Base-by-base conservation (phyloP, 164 flowering plant genomes). In the Sextonia rubra region DNA sequence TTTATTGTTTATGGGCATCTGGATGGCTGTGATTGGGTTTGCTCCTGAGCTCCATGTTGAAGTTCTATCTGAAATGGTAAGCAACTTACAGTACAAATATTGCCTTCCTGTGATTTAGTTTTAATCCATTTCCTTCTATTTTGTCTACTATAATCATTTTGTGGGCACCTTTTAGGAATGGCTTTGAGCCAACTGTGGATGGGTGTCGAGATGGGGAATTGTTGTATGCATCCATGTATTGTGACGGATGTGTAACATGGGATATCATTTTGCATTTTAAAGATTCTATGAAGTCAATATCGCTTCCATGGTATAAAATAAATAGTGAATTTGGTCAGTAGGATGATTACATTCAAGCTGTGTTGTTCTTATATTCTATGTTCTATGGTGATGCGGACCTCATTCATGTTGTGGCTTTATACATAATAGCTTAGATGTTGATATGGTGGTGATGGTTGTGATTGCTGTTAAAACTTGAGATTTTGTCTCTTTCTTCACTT, bases 1-100 rank as follows among this genome's bases (percentile, higher is more conserved):
- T 61, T 22, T 61, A 9, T 22, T 61, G 64, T 61, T 61, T 22
- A 61, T 61, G 64, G 64, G 64, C 24, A 61, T 24, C 64, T 61
- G 25, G 24, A 8, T 61, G 24, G 24, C 25, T 24, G 22, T 61
- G 29, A 61, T 24, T 22, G 64, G 64, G 64, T n/a, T 61, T 61
- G 64, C 3, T 61, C 26, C 24, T 61, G 64, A 61, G 26, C 27
- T 22, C 14, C 27, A 24, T 22, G 64, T 12, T 22, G 14, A 61
- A 22, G 64, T 22, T 61, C 27, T 12, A 11, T 11, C 20, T 22
- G 23, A 22, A 61, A 24, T 22, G 24, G 64, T 22, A 22, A 61
- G 27, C 26, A 61, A 61, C 24, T 60, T 60, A n/a, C 12, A 9
- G 24, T 60, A 60, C 11, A 24, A n/a, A 22, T 60, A n/a, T 3